A percentile compares a stretch with the other conserved stretches of the same genome.
phyloP scores from a whole-genome alignment of 495 filamentous ascomycete species.

The Penicillium ochrochloron region DNA sequence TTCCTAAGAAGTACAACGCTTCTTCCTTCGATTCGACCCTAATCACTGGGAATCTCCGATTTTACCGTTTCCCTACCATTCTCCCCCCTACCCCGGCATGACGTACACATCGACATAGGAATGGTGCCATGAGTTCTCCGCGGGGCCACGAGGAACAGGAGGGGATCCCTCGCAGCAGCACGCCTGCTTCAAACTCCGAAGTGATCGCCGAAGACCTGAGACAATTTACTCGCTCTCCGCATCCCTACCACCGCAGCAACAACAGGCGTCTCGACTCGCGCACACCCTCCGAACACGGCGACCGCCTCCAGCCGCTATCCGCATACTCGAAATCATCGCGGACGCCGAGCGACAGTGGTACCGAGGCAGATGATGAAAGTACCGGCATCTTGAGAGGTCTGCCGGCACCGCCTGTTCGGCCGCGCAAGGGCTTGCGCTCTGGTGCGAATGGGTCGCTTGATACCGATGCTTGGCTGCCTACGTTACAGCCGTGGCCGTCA shows the following conservation, averaged over 20 bases:
- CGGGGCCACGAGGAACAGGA: slow-evolving; percentile 44
- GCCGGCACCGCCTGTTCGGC: slow-evolving; percentile 71
- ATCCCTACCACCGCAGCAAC: slow-evolving; percentile 69
- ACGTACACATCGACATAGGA: slow-evolving; percentile 37
- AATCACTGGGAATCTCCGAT: slow-evolving; percentile 5
- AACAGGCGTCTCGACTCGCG: slow-evolving; percentile 29
- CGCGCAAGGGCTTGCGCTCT: slow-evolving; percentile 73
- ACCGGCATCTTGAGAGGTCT: slow-evolving; percentile 73
- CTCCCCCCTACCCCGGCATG: slow-evolving; percentile 35
- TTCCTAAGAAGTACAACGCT: neutral
- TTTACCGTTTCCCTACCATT: neutral
- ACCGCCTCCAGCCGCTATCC: slow-evolving; percentile 31
- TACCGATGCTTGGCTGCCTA: slow-evolving; percentile 42
- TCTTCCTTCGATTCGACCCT: neutral
- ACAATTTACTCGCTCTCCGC: slow-evolving; percentile 71
- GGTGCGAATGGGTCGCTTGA: slow-evolving; percentile 50
- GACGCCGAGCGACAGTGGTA: slow-evolving; percentile 81
- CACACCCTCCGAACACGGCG: slow-evolving; percentile 34
- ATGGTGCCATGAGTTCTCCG: slow-evolving; percentile 50
- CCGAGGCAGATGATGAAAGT: slow-evolving; percentile 88
- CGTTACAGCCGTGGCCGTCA: slow-evolving; percentile 44
- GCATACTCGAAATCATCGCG: slow-evolving; percentile 45
- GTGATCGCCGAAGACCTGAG: slow-evolving; percentile 42
- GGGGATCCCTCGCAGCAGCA: slow-evolving; percentile 29
- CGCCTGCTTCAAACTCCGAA: slow-evolving; percentile 29